Percentiles rank a stretch among this genome's conserved stretches.
Evolutionary conservation across 495 filamentous ascomycete genomes (phyloP).

Genomic region (Podospora pseudocomata): DNA sequence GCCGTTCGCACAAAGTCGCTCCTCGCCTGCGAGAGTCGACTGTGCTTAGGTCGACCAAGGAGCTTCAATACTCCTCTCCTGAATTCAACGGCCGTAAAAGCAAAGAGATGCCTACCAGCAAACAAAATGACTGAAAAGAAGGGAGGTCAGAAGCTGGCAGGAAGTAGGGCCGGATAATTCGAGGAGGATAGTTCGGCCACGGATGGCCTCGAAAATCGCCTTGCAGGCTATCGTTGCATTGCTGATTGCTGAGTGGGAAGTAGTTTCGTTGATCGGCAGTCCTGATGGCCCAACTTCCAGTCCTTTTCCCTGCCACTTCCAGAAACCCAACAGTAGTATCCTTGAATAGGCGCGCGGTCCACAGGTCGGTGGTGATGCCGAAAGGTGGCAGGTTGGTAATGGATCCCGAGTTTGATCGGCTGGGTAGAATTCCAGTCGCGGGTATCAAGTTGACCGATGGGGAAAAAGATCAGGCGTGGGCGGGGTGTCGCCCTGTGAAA

Average conservation of each 20-base stretch:
- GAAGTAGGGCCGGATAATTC: conserved; percentile 9
- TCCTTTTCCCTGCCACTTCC: not conserved
- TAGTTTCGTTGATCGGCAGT: conserved; percentile 11
- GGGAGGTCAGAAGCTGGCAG: conserved; percentile 15
- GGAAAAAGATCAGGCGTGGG: conserved; percentile 23
- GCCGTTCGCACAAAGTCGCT: conserved; percentile 46
- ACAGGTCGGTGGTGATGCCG: conserved; percentile 2
- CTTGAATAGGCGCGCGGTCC: conserved; percentile 1
- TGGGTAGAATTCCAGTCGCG: conserved; percentile 19
- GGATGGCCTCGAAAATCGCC: conserved; percentile 20
- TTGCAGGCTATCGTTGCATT: conserved; percentile 24
- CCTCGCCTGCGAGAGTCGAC: conserved; percentile 56
- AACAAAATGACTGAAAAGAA: conserved; percentile 15
- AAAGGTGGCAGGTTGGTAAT: conserved; percentile 10
- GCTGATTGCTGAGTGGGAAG: conserved; percentile 15
- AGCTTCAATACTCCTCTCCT: conserved; percentile 22
- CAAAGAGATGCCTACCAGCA: conserved; percentile 18
- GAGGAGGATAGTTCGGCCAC: conserved; percentile 16
- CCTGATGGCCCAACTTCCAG: not conserved
- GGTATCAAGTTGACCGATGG: conserved; percentile 26
- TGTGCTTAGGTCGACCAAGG: conserved; percentile 35
- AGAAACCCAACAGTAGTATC: not conserved
- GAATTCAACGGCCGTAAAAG: conserved; percentile 8
- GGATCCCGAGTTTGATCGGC: conserved; percentile 35
- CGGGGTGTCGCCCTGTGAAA: not conserved